phyloP scores from a whole-genome alignment of 176 grass and related monocot species.

The Aechmea fasciata region DNA sequence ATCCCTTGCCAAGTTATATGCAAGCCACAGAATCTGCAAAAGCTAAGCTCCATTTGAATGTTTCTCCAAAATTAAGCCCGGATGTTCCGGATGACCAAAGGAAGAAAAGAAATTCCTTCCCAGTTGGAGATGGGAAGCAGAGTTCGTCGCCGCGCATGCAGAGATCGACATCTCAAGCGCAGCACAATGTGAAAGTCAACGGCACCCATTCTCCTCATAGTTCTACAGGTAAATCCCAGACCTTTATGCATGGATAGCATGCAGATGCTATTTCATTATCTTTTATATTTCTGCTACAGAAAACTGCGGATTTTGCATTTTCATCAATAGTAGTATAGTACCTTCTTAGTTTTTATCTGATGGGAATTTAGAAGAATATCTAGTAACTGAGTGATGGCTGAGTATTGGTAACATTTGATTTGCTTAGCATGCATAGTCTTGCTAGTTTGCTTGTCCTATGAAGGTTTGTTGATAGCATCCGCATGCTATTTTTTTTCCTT shows the following conservation, averaged over 20 bases:
- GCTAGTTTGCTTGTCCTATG: too few species aligned
- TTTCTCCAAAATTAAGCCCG: constrained; percentile 74
- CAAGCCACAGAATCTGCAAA: constrained; percentile 90
- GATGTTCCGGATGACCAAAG: constrained; percentile 60
- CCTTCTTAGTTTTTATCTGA: too few species aligned
- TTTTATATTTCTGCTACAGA: neutral
- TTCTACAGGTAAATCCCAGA: constrained; percentile 44
- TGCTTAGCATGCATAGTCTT: too few species aligned
- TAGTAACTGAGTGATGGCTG: too few species aligned
- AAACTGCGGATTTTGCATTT: neutral
- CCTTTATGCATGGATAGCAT: neutral
- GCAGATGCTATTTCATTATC: neutral
- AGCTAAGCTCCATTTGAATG: constrained; percentile 53
- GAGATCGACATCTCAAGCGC: constrained; percentile 62
- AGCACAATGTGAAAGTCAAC: constrained; percentile 57
- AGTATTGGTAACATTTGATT: too few species aligned
- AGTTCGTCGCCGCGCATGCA: constrained; percentile 86
- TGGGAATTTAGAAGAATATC: too few species aligned
- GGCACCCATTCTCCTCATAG: constrained; percentile 34
- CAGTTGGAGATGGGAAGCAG: constrained; percentile 45
- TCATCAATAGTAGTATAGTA: too few species aligned
- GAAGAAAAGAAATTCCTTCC: constrained; percentile 83
- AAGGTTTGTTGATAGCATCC: too few species aligned
- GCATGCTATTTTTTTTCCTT: too few species aligned
- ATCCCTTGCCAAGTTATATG: constrained; percentile 83